Conservation (phyloP, 1,284 basidiomycete genomes). For the Hemileia vastatrix region DNA sequence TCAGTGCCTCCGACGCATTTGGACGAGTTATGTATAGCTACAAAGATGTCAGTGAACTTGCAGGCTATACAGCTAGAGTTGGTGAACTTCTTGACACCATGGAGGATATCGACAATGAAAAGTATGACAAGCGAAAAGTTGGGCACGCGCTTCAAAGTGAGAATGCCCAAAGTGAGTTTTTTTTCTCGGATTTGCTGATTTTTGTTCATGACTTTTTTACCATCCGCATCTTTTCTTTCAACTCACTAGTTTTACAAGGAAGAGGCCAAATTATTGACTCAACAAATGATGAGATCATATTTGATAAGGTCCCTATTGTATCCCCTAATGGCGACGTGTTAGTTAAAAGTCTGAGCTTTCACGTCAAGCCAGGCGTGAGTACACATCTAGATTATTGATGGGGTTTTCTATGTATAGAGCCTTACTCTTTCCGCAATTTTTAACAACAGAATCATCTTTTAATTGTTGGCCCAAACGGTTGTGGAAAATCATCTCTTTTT, state of each 20-base stretch:
- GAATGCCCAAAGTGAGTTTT: conserved; percentile 61
- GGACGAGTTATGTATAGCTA: conserved; percentile 70
- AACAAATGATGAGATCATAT: conserved; percentile 66
- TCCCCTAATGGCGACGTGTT: conserved; percentile 93
- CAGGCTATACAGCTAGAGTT: conserved; percentile 88
- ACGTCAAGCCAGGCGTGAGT: conserved; percentile 75
- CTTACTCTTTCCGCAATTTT: background rate
- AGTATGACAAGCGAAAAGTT: conserved; percentile 79
- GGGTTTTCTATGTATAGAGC: background rate
- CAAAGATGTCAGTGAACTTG: conserved; percentile 76
- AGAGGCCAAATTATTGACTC: conserved; percentile 71
- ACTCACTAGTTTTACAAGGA: conserved; percentile 60
- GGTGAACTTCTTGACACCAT: conserved; percentile 82
- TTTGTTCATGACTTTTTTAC: background rate
- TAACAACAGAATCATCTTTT: conserved; percentile 65
- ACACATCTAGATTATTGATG: conserved; percentile 17
- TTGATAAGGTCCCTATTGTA: conserved; percentile 87
- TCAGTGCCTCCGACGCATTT: conserved; percentile 56
- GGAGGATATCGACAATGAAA: conserved; percentile 71
- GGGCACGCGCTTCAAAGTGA: conserved; percentile 65
- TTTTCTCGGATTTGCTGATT: background rate
- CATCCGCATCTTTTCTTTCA: background rate
- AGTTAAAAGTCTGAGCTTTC: conserved; percentile 66
- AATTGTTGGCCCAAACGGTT: conserved; percentile 87
- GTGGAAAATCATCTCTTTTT: conserved; percentile 83